These are phyloP conservation scores for Betula pendula DNA, from an alignment of 306 rosid genomes.

Conservation along the genomic window DNA sequence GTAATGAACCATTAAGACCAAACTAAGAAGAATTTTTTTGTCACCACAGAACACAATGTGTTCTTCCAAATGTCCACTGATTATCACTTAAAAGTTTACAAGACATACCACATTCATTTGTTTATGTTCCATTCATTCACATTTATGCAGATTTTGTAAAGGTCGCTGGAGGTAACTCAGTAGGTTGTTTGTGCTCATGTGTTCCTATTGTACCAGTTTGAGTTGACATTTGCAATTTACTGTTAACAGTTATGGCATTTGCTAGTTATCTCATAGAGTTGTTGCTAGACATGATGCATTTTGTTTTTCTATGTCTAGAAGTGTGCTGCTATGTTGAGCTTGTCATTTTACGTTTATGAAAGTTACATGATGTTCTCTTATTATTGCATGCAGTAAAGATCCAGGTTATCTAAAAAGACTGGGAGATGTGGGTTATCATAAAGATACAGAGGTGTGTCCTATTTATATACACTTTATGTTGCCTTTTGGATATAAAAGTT, in stretches of 20 bases:
- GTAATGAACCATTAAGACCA: background rate
- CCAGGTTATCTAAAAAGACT: conserved; percentile 84
- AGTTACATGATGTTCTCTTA: conserved; percentile 27
- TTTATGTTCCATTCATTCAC: background rate
- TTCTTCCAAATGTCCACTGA: background rate
- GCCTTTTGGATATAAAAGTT: conserved; percentile 12
- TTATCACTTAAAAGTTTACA: background rate
- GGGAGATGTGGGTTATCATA: conserved; percentile 53
- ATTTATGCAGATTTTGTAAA: background rate
- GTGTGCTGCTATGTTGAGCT: conserved; percentile 5
- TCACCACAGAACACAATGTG: background rate
- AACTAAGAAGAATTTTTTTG: too few species aligned
- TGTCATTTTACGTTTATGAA: background rate
- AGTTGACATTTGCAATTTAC: background rate
- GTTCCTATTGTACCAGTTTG: background rate
- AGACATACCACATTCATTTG: background rate
- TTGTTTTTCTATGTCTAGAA: conserved; percentile 13
- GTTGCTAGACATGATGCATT: background rate
- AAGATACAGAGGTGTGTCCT: conserved; percentile 61
- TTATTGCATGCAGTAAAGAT: conserved; percentile 64
- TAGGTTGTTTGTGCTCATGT: background rate
- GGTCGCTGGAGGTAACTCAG: background rate
- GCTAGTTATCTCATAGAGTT: background rate
- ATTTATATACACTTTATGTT: conserved; percentile 4
- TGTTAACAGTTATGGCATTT: background rate